Conservation (phyloP, 2,329 filamentous ascomycete species). For the Capronia americana region DNA sequence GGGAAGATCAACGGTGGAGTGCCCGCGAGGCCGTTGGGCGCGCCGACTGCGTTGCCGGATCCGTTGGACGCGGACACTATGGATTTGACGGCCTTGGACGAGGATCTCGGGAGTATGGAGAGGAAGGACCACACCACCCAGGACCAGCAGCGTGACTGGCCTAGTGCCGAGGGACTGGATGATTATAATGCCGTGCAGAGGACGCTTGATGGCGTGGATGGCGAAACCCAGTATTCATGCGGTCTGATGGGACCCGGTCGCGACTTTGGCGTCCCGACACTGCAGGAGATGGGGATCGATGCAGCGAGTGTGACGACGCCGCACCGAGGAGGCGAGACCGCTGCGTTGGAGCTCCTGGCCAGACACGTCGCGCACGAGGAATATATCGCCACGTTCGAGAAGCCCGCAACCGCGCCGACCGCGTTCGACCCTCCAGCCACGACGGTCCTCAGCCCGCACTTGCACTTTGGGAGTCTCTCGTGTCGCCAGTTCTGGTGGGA, state of each 20-base stretch:
- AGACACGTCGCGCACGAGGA: slow-evolving; percentile 66
- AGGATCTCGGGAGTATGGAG: slow-evolving; percentile 50
- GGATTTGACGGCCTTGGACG: slow-evolving; percentile 52
- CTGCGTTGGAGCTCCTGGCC: slow-evolving; percentile 65
- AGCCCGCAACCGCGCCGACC: slow-evolving; percentile 76
- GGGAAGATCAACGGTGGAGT: slow-evolving; percentile 56
- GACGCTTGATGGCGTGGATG: slow-evolving; percentile 42
- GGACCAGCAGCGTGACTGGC: neutral
- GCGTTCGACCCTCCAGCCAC: slow-evolving; percentile 75
- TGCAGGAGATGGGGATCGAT: slow-evolving; percentile 73
- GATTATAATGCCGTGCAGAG: slow-evolving; percentile 68
- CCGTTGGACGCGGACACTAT: slow-evolving; percentile 62
- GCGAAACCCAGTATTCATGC: slow-evolving; percentile 63
- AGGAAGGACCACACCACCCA: slow-evolving; percentile 46
- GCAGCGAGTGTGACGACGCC: slow-evolving; percentile 63
- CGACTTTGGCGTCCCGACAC: slow-evolving; percentile 73
- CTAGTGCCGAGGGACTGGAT: slow-evolving; percentile 42
- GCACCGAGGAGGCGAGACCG: slow-evolving; percentile 73
- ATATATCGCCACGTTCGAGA: slow-evolving; percentile 76
- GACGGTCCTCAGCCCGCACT: slow-evolving; percentile 73
- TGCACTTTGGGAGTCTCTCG: slow-evolving; percentile 77
- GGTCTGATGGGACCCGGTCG: slow-evolving; percentile 69
- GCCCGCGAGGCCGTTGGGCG: slow-evolving; percentile 66
- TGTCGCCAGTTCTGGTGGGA: slow-evolving; percentile 76
- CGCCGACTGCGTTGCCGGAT: slow-evolving; percentile 66